phyloP scores from a whole-genome alignment of 495 filamentous ascomycete genomes.

The Neurospora sp. region DNA sequence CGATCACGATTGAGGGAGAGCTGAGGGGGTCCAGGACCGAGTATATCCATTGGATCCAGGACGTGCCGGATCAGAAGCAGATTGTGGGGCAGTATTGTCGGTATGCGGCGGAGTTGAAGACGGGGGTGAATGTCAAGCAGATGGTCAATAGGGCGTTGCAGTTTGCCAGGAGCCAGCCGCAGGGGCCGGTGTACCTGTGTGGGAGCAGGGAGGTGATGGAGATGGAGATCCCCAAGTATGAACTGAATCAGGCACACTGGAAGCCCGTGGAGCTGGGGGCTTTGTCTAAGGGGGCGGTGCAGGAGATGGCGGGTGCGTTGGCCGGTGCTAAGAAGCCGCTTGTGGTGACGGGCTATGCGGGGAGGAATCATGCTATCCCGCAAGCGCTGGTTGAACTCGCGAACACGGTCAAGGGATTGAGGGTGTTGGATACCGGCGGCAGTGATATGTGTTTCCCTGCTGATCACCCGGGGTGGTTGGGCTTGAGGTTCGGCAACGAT shows the following conservation, averaged over 20 bases:
- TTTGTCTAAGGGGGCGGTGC: slow-evolving; percentile 53
- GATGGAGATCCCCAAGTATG: slow-evolving; percentile 77
- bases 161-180: slow-evolving; percentile 71
- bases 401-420: slow-evolving; percentile 64
- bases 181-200: slow-evolving; percentile 78
- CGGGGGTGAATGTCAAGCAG: slow-evolving; percentile 89
- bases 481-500: slow-evolving; percentile 68
- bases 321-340: slow-evolving; percentile 66
- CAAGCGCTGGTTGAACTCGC: slow-evolving; percentile 67
- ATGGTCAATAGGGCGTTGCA: slow-evolving; percentile 86
- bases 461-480: slow-evolving; percentile 60
- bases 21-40: slow-evolving; percentile 80
- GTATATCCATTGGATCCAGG: slow-evolving; percentile 97
- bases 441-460: slow-evolving; percentile 95
- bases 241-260: slow-evolving; percentile 66
- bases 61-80: slow-evolving; percentile 89
- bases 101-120: slow-evolving; percentile 85
- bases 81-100: slow-evolving; percentile 90
- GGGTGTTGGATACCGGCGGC: slow-evolving; percentile 82
- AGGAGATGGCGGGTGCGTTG: slow-evolving; percentile 60
- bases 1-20: slow-evolving; percentile 87
- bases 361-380: slow-evolving; percentile 62
- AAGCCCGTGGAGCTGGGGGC: slow-evolving; percentile 65
- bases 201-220: slow-evolving; percentile 88
- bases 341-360: slow-evolving; percentile 74